A percentile compares a stretch with the other conserved stretches of the same genome.
phyloP scores from a whole-genome alignment of 2,329 filamentous ascomycete species.

The Phaeosphaeria sp. region DNA sequence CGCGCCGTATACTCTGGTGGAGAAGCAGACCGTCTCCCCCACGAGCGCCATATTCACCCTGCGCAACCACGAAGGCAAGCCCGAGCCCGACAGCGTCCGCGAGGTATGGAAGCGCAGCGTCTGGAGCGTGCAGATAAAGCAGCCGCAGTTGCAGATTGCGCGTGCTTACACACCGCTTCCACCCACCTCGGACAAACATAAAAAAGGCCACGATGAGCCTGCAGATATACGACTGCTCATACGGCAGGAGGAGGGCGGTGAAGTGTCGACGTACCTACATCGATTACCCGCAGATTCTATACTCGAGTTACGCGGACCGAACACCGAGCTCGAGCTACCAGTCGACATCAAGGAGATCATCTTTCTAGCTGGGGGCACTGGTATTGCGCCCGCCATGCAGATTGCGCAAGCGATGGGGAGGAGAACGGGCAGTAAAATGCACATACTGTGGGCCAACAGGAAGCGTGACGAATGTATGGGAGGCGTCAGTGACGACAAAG shows the following conservation, averaged over 20 bases:
- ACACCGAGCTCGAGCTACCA: conserved; percentile 69
- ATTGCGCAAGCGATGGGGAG: conserved; percentile 69
- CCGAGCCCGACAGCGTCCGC: conserved; percentile 38
- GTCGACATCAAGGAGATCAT: conserved; percentile 65
- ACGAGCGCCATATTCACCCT: conserved; percentile 74
- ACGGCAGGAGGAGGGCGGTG: conserved; percentile 77
- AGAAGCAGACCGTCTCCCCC: conserved; percentile 68
- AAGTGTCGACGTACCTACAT: conserved; percentile 84
- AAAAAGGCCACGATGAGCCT: conserved; percentile 32
- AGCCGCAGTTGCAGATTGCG: conserved; percentile 91
- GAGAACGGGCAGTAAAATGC: conserved; percentile 57
- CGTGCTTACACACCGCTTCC: conserved; percentile 91
- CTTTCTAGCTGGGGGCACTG: conserved; percentile 91
- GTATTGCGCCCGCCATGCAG: conserved; percentile 89
- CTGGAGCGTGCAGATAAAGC: conserved; percentile 92
- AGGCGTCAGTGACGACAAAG: conserved; percentile 59
- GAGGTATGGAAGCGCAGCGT: conserved; percentile 67
- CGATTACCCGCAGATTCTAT: conserved; percentile 65
- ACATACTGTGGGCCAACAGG: conserved; percentile 84
- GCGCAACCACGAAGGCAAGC: conserved; percentile 45
- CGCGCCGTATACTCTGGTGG: conserved; percentile 68
- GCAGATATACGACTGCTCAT: conserved; percentile 73
- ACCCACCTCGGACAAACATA: conserved; percentile 50
- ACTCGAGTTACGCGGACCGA: conserved; percentile 80
- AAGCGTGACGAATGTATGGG: conserved; percentile 69